Evolutionary conservation across 2,329 filamentous ascomycete species (phyloP).

Genomic region (Coniochaeta hoffmannii): DNA sequence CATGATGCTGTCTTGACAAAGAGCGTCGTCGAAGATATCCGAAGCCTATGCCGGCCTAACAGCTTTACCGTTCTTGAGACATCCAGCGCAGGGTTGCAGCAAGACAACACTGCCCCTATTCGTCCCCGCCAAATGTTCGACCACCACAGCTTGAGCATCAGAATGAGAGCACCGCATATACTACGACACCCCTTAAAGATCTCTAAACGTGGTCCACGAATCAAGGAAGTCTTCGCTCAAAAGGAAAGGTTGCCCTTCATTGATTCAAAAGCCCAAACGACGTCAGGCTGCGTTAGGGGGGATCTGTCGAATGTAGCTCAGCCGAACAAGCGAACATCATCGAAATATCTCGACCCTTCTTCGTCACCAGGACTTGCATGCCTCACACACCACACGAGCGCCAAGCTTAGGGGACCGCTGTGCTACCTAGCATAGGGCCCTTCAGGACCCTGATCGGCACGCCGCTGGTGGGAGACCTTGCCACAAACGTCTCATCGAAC

Average conservation of each 20-base stretch:
- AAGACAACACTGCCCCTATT: background rate
- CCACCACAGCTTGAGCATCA: background rate
- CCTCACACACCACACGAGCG: background rate
- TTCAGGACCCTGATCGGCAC: background rate
- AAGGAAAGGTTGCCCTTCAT: background rate
- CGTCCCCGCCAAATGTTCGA: background rate
- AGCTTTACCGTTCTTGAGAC: background rate
- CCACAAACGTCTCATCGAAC: background rate
- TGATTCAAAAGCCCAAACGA: background rate
- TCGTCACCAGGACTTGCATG: background rate
- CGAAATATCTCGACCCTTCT: background rate
- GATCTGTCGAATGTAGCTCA: background rate
- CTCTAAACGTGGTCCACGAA: background rate
- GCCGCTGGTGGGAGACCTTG: background rate
- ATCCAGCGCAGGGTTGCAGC: background rate
- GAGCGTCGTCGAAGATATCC: background rate
- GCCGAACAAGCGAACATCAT: background rate
- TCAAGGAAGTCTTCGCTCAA: background rate
- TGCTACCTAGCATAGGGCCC: background rate
- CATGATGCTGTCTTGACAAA: background rate
- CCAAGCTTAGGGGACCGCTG: background rate
- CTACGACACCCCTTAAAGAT: background rate
- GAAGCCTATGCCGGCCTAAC: background rate
- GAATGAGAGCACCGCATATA: background rate
- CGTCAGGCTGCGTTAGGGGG: background rate